Evolutionary conservation across 176 grass and related monocot genomes (phyloP).

Genomic region (Chrysopogon serrulatus): DNA sequence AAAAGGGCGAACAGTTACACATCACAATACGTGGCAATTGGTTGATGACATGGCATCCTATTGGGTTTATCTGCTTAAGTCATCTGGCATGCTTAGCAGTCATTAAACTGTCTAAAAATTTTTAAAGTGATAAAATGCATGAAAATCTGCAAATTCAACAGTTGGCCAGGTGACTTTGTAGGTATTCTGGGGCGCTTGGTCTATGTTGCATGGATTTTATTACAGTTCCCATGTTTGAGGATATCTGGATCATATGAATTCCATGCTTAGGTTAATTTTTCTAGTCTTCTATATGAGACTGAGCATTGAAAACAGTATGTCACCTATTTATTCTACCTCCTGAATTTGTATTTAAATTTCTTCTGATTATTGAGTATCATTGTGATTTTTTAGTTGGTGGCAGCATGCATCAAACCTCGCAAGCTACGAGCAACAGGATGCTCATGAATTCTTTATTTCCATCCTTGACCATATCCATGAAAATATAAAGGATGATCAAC

Average conservation of each 20-base stretch:
- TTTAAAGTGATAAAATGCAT: conserved; percentile 1
- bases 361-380: conserved; percentile 41
- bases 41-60: conserved; percentile 9
- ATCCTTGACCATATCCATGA: conserved; percentile 98
- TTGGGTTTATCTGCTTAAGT: not conserved
- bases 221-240: not conserved
- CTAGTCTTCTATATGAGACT: not conserved
- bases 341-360: conserved; percentile 10
- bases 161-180: conserved; percentile 4
- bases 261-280: not conserved
- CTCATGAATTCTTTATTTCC: conserved; percentile 99
- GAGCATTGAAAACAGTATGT: not conserved
- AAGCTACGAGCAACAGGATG: conserved; percentile 96
- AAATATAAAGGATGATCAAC: conserved; percentile 75
- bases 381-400: conserved; percentile 81
- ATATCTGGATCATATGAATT: conserved; percentile 1
- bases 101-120: not conserved
- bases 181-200: not conserved
- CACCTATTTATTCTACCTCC: conserved; percentile 9
- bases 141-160: conserved; percentile 2
- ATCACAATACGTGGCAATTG: not conserved
- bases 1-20: not conserved
- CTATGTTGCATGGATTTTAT: not conserved
- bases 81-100: conserved; percentile 1
- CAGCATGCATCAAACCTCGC: conserved; percentile 88